phyloP scores from a whole-genome alignment of 202 grass and related monocot genomes.

The Panicum virgatum region DNA sequence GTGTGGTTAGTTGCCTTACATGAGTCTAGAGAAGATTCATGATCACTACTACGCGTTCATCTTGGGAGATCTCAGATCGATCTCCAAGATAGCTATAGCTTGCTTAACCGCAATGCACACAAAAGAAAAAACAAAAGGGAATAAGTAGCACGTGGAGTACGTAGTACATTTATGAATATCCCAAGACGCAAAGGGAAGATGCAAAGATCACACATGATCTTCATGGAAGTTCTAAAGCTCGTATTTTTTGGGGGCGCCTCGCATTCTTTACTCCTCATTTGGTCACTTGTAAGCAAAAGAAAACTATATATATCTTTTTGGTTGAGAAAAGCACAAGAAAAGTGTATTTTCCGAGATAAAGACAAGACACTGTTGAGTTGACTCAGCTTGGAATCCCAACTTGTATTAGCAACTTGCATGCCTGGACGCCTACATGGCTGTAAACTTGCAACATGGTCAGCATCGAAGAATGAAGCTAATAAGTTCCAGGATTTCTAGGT shows the following conservation, averaged over 20 bases:
- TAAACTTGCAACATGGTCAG: neutral
- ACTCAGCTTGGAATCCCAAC: neutral
- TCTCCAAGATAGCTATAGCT: neutral
- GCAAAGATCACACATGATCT: constrained; percentile 33
- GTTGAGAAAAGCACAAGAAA: neutral
- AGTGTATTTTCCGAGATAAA: neutral
- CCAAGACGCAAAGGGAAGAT: neutral
- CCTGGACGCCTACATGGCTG: neutral
- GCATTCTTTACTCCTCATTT: neutral
- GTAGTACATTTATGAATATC: neutral
- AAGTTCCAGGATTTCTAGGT: neutral
- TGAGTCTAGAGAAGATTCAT: neutral
- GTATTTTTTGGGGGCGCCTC: neutral
- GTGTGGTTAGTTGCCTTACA: neutral
- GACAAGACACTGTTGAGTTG: constrained; percentile 15
- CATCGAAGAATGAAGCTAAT: too few relatives aligned
- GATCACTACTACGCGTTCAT: neutral
- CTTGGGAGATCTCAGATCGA: too few relatives aligned
- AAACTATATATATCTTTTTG: neutral
- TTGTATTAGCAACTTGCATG: neutral
- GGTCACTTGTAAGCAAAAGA: neutral
- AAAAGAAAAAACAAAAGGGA: neutral
- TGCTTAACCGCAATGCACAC: neutral
- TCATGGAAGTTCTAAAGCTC: neutral
- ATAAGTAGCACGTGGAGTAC: too few relatives aligned